Evolutionary conservation across 495 filamentous ascomycete genomes (phyloP).

Genomic region (Penicillium manginii): DNA sequence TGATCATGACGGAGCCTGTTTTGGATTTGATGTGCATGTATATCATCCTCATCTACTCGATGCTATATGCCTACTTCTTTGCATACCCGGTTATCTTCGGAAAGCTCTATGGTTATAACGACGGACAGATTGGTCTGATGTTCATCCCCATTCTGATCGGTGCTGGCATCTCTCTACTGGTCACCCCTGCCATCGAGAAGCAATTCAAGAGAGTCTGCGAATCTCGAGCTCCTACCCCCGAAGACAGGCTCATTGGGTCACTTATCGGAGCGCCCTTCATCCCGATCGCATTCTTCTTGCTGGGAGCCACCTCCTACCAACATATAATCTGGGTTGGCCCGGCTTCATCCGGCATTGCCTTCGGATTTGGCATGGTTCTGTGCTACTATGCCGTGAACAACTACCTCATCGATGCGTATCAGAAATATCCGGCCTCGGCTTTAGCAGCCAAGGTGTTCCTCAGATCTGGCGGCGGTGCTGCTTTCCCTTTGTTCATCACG

Average conservation of each 20-base stretch:
- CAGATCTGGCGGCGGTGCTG: constrained; percentile 40
- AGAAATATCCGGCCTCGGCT: constrained; percentile 39
- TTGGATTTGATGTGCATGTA: constrained; percentile 65
- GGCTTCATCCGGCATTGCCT: constrained; percentile 63
- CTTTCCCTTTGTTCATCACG: constrained; percentile 52
- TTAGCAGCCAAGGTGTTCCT: constrained; percentile 41
- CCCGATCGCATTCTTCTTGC: constrained; percentile 54
- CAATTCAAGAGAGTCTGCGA: constrained; percentile 32
- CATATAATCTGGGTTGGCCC: constrained; percentile 66
- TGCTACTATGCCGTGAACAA: constrained; percentile 71
- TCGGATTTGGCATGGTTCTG: constrained; percentile 69
- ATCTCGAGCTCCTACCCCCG: constrained; percentile 31
- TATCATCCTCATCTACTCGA: constrained; percentile 68
- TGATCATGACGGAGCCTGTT: constrained; percentile 55
- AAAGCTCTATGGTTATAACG: constrained; percentile 52
- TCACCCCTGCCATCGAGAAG: constrained; percentile 41
- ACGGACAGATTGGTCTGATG: constrained; percentile 38
- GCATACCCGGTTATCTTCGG: constrained; percentile 68
- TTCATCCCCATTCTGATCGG: constrained; percentile 41
- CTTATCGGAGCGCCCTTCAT: constrained; percentile 40
- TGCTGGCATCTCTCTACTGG: constrained; percentile 60
- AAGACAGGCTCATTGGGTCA: constrained; percentile 41
- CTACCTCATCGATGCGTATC: constrained; percentile 72
- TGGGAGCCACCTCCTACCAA: constrained; percentile 63
- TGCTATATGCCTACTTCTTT: constrained; percentile 75